phyloP scores from a whole-genome alignment of 164 flowering plant species.

The Tinospora cordifolia region DNA sequence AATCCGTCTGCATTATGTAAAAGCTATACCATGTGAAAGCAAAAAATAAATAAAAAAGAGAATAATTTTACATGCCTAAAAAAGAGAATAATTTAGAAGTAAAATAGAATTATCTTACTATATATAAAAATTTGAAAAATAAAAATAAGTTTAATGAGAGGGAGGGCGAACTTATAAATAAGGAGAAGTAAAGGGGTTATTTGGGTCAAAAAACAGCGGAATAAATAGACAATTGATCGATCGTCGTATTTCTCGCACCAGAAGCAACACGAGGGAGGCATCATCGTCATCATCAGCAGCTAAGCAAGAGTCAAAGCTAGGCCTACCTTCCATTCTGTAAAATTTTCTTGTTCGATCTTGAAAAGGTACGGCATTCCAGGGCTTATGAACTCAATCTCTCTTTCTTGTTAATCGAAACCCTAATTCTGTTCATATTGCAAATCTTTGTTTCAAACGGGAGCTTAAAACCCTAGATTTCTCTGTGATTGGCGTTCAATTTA shows the following conservation, averaged over 20 bases:
- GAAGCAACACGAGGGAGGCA: neutral
- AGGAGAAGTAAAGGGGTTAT: neutral
- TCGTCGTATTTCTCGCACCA: constrained; percentile 10
- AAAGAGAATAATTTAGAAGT: neutral
- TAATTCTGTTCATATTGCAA: neutral
- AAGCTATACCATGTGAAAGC: no score
- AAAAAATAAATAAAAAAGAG: no score
- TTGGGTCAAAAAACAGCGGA: neutral
- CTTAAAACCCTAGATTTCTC: constrained; percentile 7
- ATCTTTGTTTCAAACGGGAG: neutral
- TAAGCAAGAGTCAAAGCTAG: constrained; percentile 9
- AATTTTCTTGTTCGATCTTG: neutral
- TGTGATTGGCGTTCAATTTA: neutral
- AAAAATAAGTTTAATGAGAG: neutral
- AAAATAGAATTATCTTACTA: no score
- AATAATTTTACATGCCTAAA: neutral
- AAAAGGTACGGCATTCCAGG: neutral
- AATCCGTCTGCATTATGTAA: no score
- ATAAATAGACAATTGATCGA: neutral
- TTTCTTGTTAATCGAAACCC: neutral
- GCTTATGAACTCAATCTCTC: neutral
- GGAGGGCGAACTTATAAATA: neutral
- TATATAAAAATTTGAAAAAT: no score
- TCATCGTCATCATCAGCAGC: constrained; percentile 7
- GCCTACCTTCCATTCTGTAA: neutral